phyloP scores from a whole-genome alignment of 2,329 filamentous ascomycete species.

The Ascochyta fabae region DNA sequence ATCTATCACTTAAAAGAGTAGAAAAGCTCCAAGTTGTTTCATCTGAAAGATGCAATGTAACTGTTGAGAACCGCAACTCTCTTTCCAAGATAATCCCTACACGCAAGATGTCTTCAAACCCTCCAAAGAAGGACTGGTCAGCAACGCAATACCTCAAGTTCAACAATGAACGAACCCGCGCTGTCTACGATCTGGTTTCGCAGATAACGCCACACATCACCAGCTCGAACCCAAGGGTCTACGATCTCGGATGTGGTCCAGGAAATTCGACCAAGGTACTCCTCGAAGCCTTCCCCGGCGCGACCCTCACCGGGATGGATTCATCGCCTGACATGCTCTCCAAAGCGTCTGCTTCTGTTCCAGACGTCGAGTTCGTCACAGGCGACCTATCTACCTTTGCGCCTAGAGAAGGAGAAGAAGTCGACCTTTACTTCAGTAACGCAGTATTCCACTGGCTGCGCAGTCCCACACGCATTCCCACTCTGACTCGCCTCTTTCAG shows the following conservation, averaged over 20 bases:
- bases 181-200: conserved; percentile 60
- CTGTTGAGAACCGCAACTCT: neutral
- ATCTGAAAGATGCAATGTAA: neutral
- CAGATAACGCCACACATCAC: conserved; percentile 51
- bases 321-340: conserved; percentile 63
- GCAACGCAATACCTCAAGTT: conserved; percentile 65
- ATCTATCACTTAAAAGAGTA: neutral
- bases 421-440: conserved; percentile 60
- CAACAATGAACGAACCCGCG: conserved; percentile 59
- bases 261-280: conserved; percentile 64
- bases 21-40: neutral
- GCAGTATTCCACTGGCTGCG: conserved; percentile 67
- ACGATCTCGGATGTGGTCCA: conserved; percentile 67
- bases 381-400: conserved; percentile 56
- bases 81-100: neutral
- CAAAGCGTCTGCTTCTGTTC: conserved; percentile 52
- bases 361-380: conserved; percentile 54
- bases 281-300: conserved; percentile 55
- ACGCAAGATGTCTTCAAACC: conserved; percentile 2
- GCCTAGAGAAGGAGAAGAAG: conserved; percentile 18
- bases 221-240: conserved; percentile 48
- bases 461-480: conserved; percentile 50
- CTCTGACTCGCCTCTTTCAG: conserved; percentile 54
- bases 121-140: conserved; percentile 57
- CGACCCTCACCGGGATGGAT: conserved; percentile 60